These are phyloP conservation scores for Trypanosoma rangeli DNA, from an alignment of 208 protist genomes.

Conservation along the genomic window DNA sequence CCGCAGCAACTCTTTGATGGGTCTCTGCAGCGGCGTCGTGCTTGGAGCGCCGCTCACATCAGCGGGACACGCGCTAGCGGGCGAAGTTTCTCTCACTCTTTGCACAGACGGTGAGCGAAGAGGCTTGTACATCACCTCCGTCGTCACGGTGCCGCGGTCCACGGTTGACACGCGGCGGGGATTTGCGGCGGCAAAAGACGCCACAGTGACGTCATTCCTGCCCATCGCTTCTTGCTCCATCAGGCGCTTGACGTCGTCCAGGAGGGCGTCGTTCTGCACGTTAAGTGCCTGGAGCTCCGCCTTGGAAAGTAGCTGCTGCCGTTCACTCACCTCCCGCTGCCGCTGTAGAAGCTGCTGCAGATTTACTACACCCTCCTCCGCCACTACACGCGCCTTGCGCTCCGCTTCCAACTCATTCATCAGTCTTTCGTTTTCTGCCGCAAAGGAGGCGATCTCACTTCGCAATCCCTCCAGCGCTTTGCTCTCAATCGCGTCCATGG, in stretches of 20 bases:
- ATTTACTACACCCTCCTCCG: conserved; percentile 10
- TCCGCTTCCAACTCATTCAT: conserved; percentile 11
- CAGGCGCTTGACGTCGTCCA: conserved; percentile 22
- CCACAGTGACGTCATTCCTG: background rate
- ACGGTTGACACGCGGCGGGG: background rate
- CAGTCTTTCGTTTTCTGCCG: conserved; percentile 29
- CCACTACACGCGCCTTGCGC: conserved; percentile 6
- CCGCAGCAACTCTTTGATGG: background rate
- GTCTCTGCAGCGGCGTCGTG: background rate
- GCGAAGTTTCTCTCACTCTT: background rate
- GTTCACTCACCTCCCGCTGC: conserved; percentile 10
- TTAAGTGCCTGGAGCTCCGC: conserved; percentile 28
- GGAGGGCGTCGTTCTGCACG: conserved; percentile 29
- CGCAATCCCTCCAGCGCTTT: background rate
- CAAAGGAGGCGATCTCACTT: conserved; percentile 10
- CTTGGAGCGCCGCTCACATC: too few species aligned
- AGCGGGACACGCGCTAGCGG: background rate
- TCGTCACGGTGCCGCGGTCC: conserved; percentile 23
- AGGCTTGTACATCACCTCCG: conserved; percentile 1
- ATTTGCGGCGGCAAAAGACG: background rate
- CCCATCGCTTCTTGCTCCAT: conserved; percentile 6
- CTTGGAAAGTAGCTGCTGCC: conserved; percentile 11
- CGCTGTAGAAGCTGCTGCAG: conserved; percentile 6
- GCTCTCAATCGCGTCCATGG: conserved; percentile 20
- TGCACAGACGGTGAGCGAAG: background rate